Conservation (phyloP, 2,329 filamentous ascomycete genomes). For the Trichoderma koningiopsis region DNA sequence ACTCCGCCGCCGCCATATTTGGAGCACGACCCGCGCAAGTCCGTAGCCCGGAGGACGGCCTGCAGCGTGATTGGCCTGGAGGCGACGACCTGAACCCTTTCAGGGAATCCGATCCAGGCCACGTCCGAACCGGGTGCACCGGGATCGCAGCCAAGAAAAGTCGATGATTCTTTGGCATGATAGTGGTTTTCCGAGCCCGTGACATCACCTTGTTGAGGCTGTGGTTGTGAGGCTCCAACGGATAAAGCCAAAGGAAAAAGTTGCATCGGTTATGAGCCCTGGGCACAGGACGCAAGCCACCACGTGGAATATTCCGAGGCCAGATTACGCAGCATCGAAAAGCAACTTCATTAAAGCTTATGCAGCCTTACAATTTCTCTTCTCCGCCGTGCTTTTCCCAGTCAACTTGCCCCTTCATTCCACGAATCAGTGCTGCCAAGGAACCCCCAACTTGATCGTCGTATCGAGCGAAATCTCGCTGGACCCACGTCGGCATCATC, state of each 20-base stretch:
- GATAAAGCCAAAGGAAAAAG: neutral
- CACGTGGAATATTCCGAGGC: constrained; percentile 1
- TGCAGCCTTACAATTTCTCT: constrained; percentile 4
- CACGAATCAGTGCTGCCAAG: constrained; percentile 18
- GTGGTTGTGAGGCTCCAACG: neutral
- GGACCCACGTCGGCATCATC: constrained; percentile 23
- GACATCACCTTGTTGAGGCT: constrained; percentile 4
- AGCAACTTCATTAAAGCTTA: neutral
- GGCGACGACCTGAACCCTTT: constrained; percentile 1
- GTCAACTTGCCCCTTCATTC: constrained; percentile 5
- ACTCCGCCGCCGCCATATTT: constrained; percentile 9
- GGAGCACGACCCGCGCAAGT: constrained; percentile 10
- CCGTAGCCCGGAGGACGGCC: constrained; percentile 22
- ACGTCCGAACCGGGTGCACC: constrained; percentile 9
- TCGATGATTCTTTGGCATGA: neutral
- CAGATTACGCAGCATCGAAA: neutral
- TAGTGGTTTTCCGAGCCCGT: neutral
- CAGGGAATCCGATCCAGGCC: constrained; percentile 10
- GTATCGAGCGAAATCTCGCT: constrained; percentile 19
- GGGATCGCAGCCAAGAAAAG: constrained; percentile 9
- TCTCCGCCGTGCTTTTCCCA: neutral
- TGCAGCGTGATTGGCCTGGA: constrained; percentile 19
- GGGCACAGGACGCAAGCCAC: constrained; percentile 7
- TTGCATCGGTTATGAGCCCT: neutral
- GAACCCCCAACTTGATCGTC: constrained; percentile 16